These are phyloP conservation scores for Pseudogymnoascus pannorum DNA, from an alignment of 2,329 filamentous ascomycete species.

Conservation along the genomic window DNA sequence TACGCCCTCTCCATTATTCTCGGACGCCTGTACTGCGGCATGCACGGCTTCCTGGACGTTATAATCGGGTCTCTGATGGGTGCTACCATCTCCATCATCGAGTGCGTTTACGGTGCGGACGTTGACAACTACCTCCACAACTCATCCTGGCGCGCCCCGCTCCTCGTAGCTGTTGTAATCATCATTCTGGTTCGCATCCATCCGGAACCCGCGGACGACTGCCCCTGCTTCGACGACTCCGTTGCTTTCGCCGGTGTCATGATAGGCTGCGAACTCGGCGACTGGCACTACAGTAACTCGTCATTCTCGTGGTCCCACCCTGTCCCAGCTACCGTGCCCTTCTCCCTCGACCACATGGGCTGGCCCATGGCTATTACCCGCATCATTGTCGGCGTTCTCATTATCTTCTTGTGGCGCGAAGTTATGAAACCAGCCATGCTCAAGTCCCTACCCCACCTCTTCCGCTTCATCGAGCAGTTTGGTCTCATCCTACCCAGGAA, in stretches of 20 bases:
- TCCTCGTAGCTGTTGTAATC: slow-evolving; percentile 58
- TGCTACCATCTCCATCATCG: slow-evolving; percentile 50
- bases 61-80: slow-evolving; percentile 73
- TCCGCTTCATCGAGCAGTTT: slow-evolving; percentile 73
- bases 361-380: slow-evolving; percentile 56
- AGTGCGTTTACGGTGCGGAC: slow-evolving; percentile 51
- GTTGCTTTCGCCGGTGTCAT: slow-evolving; percentile 88
- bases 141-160: slow-evolving; percentile 56
- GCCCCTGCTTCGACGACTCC: slow-evolving; percentile 93
- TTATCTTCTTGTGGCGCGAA: slow-evolving; percentile 86
- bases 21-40: slow-evolving; percentile 91
- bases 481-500: slow-evolving; percentile 76
- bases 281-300: slow-evolving; percentile 61
- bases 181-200: slow-evolving; percentile 78
- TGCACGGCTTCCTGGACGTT: slow-evolving; percentile 96
- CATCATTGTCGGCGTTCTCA: slow-evolving; percentile 69
- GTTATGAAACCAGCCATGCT: slow-evolving; percentile 79
- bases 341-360: slow-evolving; percentile 60
- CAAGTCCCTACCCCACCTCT: slow-evolving; percentile 71
- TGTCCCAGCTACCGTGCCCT: slow-evolving; percentile 51
- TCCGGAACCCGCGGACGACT: slow-evolving; percentile 93
- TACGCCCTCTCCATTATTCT: slow-evolving; percentile 87
- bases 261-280: slow-evolving; percentile 74
- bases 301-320: slow-evolving; percentile 43
- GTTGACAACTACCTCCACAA: slow-evolving; percentile 66